Conservation (phyloP, 148 eudicot species). For the Talinum fruticosum region DNA sequence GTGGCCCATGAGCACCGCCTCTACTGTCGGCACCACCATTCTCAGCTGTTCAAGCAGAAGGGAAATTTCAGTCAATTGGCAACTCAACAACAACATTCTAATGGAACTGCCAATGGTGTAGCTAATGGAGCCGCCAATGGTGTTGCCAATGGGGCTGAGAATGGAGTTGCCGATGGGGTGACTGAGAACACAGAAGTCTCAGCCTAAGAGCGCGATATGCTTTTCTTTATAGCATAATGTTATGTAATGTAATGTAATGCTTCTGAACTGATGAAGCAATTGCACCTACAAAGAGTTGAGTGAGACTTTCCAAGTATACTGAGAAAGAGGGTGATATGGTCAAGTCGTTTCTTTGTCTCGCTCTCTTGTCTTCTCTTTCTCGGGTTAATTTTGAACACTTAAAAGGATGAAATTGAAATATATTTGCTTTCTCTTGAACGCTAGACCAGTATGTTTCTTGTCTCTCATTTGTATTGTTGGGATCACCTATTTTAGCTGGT, state of each 20-base stretch:
- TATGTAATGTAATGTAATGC: neutral
- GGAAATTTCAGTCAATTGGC: conserved; percentile 81
- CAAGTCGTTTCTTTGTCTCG: neutral
- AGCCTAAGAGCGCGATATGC: conserved; percentile 6
- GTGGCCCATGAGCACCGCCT: conserved; percentile 75
- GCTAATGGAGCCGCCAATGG: conserved; percentile 16
- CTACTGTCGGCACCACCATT: conserved; percentile 84
- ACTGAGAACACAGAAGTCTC: conserved; percentile 29
- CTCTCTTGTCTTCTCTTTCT: neutral
- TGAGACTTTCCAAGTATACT: conserved; percentile 8
- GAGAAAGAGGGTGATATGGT: neutral
- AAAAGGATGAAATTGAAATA: neutral
- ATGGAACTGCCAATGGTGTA: conserved; percentile 20
- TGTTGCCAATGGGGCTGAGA: neutral
- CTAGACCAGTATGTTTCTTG: neutral
- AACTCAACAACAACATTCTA: conserved; percentile 32
- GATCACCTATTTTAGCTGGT: neutral
- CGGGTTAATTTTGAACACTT: conserved; percentile 2
- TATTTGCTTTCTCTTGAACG: neutral
- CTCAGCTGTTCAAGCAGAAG: conserved; percentile 81
- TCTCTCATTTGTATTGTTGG: neutral
- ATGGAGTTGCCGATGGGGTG: conserved; percentile 21
- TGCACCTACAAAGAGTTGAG: conserved; percentile 8
- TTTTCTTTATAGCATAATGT: neutral
- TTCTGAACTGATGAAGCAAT: neutral